These are phyloP conservation scores for Arthroderma sp. DNA, from an alignment of 2,329 filamentous ascomycete genomes.

Conservation along the genomic window DNA sequence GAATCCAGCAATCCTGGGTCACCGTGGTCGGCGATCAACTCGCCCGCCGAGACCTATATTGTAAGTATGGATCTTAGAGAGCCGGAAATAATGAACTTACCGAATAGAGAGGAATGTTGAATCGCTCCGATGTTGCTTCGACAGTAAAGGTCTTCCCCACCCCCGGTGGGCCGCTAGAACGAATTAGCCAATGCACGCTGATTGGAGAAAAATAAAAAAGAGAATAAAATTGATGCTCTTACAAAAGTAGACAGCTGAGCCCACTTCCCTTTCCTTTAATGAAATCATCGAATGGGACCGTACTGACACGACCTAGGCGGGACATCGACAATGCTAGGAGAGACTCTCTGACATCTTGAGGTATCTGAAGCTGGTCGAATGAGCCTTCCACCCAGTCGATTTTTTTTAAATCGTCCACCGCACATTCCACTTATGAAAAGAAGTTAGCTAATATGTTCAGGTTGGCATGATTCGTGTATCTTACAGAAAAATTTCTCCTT, in stretches of 20 bases:
- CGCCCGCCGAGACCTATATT: conserved; percentile 11
- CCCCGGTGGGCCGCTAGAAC: conserved; percentile 13
- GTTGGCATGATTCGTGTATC: conserved; percentile 1
- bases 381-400: neutral
- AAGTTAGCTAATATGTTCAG: conserved; percentile 2
- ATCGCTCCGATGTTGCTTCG: conserved; percentile 21
- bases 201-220: too few species aligned
- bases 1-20: conserved; percentile 14
- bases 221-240: too few species aligned
- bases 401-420: conserved; percentile 10
- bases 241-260: too few species aligned
- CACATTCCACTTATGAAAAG: conserved; percentile 4
- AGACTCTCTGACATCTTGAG: conserved; percentile 1
- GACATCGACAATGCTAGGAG: too few species aligned
- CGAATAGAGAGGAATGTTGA: conserved; percentile 22
- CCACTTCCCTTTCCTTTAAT: too few species aligned
- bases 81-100: conserved; percentile 5
- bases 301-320: too few species aligned
- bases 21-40: conserved; percentile 11
- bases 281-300: too few species aligned
- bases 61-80: neutral
- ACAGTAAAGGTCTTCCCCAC: conserved; percentile 24
- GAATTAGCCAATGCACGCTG: neutral
- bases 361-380: neutral
- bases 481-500: conserved; percentile 15